Conservation (phyloP, 2,329 filamentous ascomycete species). For the Sclerotiophoma versabilis region DNA sequence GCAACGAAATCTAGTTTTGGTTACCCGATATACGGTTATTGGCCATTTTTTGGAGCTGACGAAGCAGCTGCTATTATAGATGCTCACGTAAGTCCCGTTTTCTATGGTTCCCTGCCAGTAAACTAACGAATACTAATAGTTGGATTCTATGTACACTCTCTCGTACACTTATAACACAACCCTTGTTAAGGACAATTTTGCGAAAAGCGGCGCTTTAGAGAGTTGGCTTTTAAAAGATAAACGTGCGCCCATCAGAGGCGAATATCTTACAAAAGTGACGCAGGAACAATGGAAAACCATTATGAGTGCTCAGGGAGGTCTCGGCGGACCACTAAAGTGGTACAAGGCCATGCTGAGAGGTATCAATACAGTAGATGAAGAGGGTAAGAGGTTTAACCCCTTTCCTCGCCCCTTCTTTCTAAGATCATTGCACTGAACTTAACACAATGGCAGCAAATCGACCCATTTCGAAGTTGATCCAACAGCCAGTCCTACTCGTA, state of each 20-base stretch:
- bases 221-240: neutral
- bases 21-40: neutral
- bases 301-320: constrained; percentile 1
- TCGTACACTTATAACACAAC: neutral
- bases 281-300: constrained; percentile 11
- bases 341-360: neutral
- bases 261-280: neutral
- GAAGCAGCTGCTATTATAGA: neutral
- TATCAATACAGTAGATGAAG: neutral
- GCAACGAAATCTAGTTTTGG: neutral
- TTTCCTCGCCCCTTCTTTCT: too few species aligned
- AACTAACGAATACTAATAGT: neutral
- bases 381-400: too few species aligned
- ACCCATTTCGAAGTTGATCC: neutral
- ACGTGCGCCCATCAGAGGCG: neutral
- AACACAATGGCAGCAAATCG: too few species aligned
- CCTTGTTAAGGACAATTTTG: neutral
- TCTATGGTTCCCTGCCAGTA: too few species aligned
- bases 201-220: neutral
- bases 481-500: neutral
- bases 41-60: neutral
- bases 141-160: neutral
- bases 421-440: too few species aligned
- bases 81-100: neutral
- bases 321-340: neutral